Evolutionary conservation across 2,329 filamentous ascomycete species (phyloP).

Genomic region (Ilyonectria destructans): DNA sequence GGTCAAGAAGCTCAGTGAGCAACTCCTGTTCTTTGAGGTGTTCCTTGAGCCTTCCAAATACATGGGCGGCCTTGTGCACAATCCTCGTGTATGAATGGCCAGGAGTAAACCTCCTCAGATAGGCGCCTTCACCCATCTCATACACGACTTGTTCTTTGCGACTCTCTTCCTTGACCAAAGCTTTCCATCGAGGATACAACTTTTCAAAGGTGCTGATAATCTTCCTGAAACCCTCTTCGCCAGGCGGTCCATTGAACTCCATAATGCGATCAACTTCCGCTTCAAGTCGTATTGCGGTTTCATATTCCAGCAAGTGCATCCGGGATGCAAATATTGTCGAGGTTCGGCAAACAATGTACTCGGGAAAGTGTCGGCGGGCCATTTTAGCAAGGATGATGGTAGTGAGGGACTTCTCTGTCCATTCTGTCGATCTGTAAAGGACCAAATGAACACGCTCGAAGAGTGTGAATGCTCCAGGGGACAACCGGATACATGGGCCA

Average conservation of each 20-base stretch:
- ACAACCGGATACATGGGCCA: conserved; percentile 88
- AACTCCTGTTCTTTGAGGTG: conserved; percentile 84
- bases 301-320: conserved; percentile 85
- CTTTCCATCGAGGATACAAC: conserved; percentile 86
- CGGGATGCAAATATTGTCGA: conserved; percentile 90
- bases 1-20: conserved; percentile 81
- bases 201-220: conserved; percentile 82
- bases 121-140: conserved; percentile 88
- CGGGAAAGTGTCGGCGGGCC: conserved; percentile 87
- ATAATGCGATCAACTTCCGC: conserved; percentile 86
- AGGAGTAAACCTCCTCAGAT: conserved; percentile 90
- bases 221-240: conserved; percentile 75
- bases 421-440: conserved; percentile 95
- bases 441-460: conserved; percentile 97
- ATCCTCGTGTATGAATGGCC: conserved; percentile 96
- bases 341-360: conserved; percentile 92
- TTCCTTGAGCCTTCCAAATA: conserved; percentile 86
- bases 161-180: conserved; percentile 81
- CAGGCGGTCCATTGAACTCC: conserved; percentile 82
- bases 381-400: conserved; percentile 96
- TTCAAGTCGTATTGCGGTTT: conserved; percentile 87
- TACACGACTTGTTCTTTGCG: conserved; percentile 84
- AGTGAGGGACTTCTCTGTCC: conserved; percentile 97
- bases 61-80: conserved; percentile 87
- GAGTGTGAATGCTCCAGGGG: conserved; percentile 79